A percentile compares a stretch with the other conserved stretches of the same genome.
Conservation (phyloP, 768 basidiomycete genomes). For the Russula sp. region DNA sequence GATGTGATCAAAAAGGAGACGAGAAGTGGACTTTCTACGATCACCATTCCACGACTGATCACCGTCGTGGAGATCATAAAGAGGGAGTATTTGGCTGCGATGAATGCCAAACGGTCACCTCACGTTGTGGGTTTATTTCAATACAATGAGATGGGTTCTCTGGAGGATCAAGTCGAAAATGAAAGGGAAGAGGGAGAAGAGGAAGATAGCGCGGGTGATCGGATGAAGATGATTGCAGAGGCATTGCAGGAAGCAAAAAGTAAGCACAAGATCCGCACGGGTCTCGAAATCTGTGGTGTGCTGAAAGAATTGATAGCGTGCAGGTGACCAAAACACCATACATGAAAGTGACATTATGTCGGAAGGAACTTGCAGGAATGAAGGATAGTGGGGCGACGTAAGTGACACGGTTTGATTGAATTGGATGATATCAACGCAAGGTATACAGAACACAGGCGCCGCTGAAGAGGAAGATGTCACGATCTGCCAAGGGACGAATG, state of each 20-base stretch:
- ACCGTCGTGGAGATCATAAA: slow-evolving; percentile 84
- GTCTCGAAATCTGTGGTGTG: neutral
- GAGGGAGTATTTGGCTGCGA: slow-evolving; percentile 63
- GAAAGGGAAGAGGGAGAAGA: slow-evolving; percentile 35
- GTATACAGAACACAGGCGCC: slow-evolving; percentile 56
- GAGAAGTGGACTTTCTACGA: slow-evolving; percentile 37
- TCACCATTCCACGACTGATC: slow-evolving; percentile 59
- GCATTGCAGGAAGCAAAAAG: slow-evolving; percentile 61
- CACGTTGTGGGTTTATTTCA: slow-evolving; percentile 58
- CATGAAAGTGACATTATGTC: slow-evolving; percentile 67
- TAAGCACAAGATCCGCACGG: slow-evolving; percentile 36
- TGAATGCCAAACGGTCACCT: slow-evolving; percentile 39
- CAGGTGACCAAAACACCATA: slow-evolving; percentile 51
- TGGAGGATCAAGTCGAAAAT: slow-evolving; percentile 44
- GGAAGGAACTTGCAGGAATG: slow-evolving; percentile 40
- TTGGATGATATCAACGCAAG: neutral
- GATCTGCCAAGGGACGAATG: slow-evolving; percentile 53
- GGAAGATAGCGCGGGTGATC: slow-evolving; percentile 34
- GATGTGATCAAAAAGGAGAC: slow-evolving; percentile 11
- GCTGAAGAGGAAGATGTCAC: slow-evolving; percentile 50
- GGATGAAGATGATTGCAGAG: slow-evolving; percentile 32
- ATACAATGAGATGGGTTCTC: slow-evolving; percentile 65
- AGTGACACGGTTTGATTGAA: slow-evolving; percentile 31
- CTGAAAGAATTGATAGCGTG: slow-evolving; percentile 14
- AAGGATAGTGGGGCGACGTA: slow-evolving; percentile 49